Evolutionary conservation across 106 monocot species (phyloP), one percentile per base, ranked within the genome.

Genomic region (Chionographis japonica): DNA sequence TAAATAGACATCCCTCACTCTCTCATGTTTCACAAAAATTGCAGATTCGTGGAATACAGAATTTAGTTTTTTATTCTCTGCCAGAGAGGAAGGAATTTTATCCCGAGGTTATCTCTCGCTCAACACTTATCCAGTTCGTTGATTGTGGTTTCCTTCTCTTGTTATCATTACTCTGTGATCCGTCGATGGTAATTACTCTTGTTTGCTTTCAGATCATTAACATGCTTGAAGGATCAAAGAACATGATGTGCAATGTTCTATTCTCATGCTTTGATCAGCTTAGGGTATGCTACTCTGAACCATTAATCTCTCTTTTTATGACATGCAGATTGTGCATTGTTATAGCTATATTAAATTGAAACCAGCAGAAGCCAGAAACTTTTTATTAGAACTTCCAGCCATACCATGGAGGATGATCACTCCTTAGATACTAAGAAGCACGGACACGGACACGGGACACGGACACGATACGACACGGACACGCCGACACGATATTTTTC

Each of bases 1-100:
- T 52, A 41, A 56, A 11, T 57, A 59, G n/a, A 61, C 56, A 39
- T 39, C 5, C 66, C 12, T 72, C n/a, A n/a, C n/a, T n/a, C n/a
- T n/a, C n/a, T n/a, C n/a, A n/a, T n/a, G n/a, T n/a, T n/a, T n/a
- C n/a, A n/a, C n/a, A n/a, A n/a, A n/a, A n/a, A 18, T 52, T 86
- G 76, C 79, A 95, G 95, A 95, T 95, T 75, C 86, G 89, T 56
- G 95, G 95, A 52, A 69, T 86, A 69, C 79, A 78, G 58, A 88
- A 86, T 74, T 73, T 92, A 38, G 69, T 84, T 17, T 74, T 95
- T 35, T 95, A 92, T 60, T 95, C 91, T 57, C 80, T 95, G 8
- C 95, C 95, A 4, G 95, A 92, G 71, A 85, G 88, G 77, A 89
- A 84, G 59, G 95, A 95, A 56, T 95, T 95, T 68, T 95, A 95